Conservation (phyloP, 2,329 filamentous ascomycete species). For the Neonectria coccinea region DNA sequence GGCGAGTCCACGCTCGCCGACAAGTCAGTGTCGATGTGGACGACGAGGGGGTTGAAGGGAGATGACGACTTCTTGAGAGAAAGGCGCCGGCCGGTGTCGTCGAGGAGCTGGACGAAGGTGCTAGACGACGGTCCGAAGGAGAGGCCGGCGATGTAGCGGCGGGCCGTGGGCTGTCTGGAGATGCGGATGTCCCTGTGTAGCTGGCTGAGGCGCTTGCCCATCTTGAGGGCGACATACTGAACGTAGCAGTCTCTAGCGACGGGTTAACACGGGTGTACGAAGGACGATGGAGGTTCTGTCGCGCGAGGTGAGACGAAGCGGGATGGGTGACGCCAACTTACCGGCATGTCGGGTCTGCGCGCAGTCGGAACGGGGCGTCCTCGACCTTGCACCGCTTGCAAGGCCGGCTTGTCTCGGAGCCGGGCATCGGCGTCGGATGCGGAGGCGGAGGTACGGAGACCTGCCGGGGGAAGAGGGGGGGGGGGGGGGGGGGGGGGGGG, state of each 20-base stretch:
- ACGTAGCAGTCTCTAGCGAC: conserved; percentile 73
- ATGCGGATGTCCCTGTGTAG: conserved; percentile 62
- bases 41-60: conserved; percentile 74
- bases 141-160: conserved; percentile 77
- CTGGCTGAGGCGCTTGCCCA: conserved; percentile 75
- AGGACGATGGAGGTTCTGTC: background rate
- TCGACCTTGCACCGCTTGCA: conserved; percentile 51
- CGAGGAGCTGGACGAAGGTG: conserved; percentile 79
- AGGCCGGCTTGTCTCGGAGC: conserved; percentile 38
- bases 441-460: conserved; percentile 10
- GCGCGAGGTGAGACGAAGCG: background rate
- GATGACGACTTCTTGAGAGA: conserved; percentile 71
- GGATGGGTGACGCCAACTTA: conserved; percentile 32
- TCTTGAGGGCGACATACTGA: conserved; percentile 81
- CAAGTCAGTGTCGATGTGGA: conserved; percentile 64
- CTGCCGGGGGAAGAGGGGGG: too few species aligned
- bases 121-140: conserved; percentile 87
- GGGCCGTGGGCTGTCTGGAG: conserved; percentile 49
- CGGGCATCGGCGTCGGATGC: conserved; percentile 32
- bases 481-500: too few species aligned
- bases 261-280: conserved; percentile 14
- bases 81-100: conserved; percentile 75
- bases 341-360: conserved; percentile 50
- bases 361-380: conserved; percentile 46
- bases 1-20: conserved; percentile 40